phyloP scores from a whole-genome alignment of 306 rosid species.

The Cyamopsis tetragonoloba region DNA sequence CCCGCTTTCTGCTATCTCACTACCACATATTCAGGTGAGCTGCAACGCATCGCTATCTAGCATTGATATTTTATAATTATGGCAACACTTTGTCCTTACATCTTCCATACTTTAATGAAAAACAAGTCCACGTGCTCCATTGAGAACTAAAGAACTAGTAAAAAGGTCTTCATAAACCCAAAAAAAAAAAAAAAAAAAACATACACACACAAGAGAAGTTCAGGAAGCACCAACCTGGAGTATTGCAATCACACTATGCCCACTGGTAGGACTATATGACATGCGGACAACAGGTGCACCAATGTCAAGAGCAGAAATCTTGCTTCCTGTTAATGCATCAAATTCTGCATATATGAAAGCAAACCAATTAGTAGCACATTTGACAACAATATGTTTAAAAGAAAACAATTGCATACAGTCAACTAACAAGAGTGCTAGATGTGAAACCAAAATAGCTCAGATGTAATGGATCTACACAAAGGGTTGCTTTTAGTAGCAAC shows the following conservation, averaged over 20 bases:
- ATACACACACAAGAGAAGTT: constrained; percentile 19
- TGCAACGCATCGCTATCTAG: no score
- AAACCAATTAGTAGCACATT: constrained; percentile 7
- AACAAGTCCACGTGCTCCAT: neutral
- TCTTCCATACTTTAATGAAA: neutral
- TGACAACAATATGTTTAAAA: constrained; percentile 4
- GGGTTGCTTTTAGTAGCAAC: neutral
- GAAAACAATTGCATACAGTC: neutral
- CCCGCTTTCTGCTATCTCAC: no score
- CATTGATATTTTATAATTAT: neutral
- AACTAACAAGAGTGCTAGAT: constrained; percentile 4
- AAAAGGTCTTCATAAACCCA: neutral
- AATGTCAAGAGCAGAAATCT: constrained; percentile 79
- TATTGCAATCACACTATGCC: constrained; percentile 81
- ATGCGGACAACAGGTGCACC: constrained; percentile 92
- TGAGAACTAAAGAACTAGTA: neutral
- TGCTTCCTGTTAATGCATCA: constrained; percentile 94
- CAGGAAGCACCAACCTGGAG: constrained; percentile 58
- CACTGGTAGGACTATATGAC: constrained; percentile 88
- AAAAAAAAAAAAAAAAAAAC: neutral
- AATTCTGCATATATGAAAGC: constrained; percentile 53
- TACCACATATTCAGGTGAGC: no score
- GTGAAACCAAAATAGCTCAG: neutral
- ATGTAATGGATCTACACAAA: neutral
- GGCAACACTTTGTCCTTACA: neutral